These are phyloP conservation scores for Deuterostichococcus epilithicus DNA, from an alignment of 139 green algal species.

Conservation along the genomic window DNA sequence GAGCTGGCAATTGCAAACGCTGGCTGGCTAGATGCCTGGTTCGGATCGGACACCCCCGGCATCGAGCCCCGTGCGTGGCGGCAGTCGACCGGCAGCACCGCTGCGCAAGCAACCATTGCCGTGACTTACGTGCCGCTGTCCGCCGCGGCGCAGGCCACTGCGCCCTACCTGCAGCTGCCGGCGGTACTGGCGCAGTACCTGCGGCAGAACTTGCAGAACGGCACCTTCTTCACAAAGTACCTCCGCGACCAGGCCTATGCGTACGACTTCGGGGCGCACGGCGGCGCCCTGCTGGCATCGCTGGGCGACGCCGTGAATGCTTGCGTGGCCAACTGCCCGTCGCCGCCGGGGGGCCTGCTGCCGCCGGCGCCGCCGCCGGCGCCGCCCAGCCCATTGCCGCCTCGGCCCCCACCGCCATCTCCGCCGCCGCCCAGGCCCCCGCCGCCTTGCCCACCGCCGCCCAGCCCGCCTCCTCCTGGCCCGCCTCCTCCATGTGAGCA, in stretches of 20 bases:
- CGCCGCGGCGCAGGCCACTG: not conserved
- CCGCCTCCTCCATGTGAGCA: too few relatives aligned
- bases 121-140: not conserved
- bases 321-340: not conserved
- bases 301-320: not conserved
- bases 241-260: not conserved
- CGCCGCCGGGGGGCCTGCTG: too few relatives aligned
- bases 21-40: not conserved
- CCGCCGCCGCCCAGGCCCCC: too few relatives aligned
- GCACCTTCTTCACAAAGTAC: not conserved
- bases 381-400: not conserved
- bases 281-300: not conserved
- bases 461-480: too few relatives aligned
- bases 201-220: not conserved
- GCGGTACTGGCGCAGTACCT: not conserved
- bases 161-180: not conserved
- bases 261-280: not conserved
- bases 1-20: not conserved
- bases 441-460: too few relatives aligned
- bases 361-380: too few relatives aligned
- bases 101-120: not conserved
- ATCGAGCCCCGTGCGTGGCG: not conserved
- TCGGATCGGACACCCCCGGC: not conserved
- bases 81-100: too few relatives aligned
- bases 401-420: too few relatives aligned